Evolutionary conservation across 805 yeast species (phyloP).

Genomic region (Hanseniaspora mollemarum): DNA sequence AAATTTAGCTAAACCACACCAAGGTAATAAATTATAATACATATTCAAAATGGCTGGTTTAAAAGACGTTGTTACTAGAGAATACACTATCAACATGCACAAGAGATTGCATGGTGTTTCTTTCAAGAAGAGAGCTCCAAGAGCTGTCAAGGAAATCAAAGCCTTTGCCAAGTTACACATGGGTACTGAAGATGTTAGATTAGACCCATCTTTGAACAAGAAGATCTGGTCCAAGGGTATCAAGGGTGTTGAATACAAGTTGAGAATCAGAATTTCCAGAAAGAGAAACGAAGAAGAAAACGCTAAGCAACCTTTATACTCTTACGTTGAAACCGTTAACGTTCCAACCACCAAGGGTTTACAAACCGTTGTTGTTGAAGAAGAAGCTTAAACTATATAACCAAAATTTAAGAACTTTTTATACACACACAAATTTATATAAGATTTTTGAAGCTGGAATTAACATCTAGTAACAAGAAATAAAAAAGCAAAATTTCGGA

Average conservation of each 20-base stretch:
- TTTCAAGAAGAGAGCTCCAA: conserved; percentile 99
- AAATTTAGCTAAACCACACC: conserved; percentile 1
- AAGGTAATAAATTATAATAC: conserved; percentile 14
- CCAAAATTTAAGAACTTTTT: conserved; percentile 1
- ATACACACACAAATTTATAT: not conserved
- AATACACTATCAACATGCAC: conserved; percentile 99
- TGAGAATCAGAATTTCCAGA: conserved; percentile 97
- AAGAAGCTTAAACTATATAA: conserved; percentile 35
- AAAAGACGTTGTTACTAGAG: conserved; percentile 99
- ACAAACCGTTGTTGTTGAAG: conserved; percentile 93
- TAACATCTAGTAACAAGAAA: not conserved
- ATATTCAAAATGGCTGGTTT: conserved; percentile 41
- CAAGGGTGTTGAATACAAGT: conserved; percentile 96
- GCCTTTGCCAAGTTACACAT: conserved; percentile 96
- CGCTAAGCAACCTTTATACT: conserved; percentile 94
- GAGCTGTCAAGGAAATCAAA: conserved; percentile 98
- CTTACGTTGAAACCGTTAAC: conserved; percentile 93
- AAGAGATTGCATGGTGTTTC: conserved; percentile 97
- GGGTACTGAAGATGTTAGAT: conserved; percentile 98
- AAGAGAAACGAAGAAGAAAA: conserved; percentile 99
- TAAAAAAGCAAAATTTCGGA: not conserved
- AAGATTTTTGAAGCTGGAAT: too few species aligned
- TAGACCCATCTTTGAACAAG: conserved; percentile 97
- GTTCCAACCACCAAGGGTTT: conserved; percentile 95
- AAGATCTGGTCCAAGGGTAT: conserved; percentile 99